phyloP scores from a whole-genome alignment of 2,329 filamentous ascomycete species.

The Colletotrichum sp. region DNA sequence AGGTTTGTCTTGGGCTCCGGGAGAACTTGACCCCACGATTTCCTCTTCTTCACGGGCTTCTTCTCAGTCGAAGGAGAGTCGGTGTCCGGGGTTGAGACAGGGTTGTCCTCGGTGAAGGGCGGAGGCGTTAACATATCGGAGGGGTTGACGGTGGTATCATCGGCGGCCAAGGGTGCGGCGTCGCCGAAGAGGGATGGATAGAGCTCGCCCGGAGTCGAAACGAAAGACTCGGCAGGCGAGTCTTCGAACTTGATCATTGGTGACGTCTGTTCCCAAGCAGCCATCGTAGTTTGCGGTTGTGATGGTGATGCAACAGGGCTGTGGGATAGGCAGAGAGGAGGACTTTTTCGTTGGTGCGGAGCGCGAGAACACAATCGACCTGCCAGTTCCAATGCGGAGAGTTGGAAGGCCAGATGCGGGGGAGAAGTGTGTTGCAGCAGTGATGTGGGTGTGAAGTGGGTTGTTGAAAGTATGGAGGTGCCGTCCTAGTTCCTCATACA shows the following conservation, averaged over 20 bases:
- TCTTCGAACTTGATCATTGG: slow-evolving; percentile 57
- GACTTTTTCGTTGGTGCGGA: background rate
- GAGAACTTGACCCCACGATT: slow-evolving; percentile 97
- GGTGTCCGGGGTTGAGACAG: slow-evolving; percentile 11
- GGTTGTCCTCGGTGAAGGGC: slow-evolving; percentile 35
- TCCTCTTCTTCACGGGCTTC: slow-evolving; percentile 89
- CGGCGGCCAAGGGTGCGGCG: slow-evolving; percentile 29
- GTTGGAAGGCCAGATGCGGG: background rate
- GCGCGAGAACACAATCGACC: background rate
- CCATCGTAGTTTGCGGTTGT: slow-evolving; percentile 39
- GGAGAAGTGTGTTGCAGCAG: slow-evolving; percentile 11
- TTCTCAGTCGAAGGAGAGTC: slow-evolving; percentile 52
- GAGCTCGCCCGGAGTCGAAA: slow-evolving; percentile 54
- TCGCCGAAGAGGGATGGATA: slow-evolving; percentile 53
- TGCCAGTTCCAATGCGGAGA: background rate
- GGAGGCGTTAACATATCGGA: slow-evolving; percentile 56
- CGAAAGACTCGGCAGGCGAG: slow-evolving; percentile 59
- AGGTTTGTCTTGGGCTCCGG: slow-evolving; percentile 97
- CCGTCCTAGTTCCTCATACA: slow-evolving; percentile 44
- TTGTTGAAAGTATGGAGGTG: slow-evolving; percentile 29
- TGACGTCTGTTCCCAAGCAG: slow-evolving; percentile 42
- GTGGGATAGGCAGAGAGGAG: background rate
- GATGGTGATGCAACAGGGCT: background rate
- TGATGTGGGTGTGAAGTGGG: background rate
- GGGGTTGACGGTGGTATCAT: slow-evolving; percentile 46